Conservation (phyloP, 78 protist species). For the Polysphondylium violaceum region DNA sequence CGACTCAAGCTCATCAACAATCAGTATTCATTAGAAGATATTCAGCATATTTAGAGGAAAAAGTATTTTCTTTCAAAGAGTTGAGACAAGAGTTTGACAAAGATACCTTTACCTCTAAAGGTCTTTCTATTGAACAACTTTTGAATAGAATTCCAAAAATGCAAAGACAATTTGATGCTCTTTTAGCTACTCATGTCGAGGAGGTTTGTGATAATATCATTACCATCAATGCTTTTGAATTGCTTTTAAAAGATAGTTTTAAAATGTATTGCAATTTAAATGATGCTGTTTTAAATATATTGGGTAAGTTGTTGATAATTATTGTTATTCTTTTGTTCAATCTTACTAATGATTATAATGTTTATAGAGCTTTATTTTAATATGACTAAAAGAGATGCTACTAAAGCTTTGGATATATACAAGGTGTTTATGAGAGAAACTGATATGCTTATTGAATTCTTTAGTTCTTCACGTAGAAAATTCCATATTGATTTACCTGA, state of each 20-base stretch:
- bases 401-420: slow-evolving; percentile 76
- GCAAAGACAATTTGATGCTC: slow-evolving; percentile 81
- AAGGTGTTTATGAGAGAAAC: slow-evolving; percentile 81
- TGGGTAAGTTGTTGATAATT: slow-evolving; percentile 30
- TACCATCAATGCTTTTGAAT: slow-evolving; percentile 78
- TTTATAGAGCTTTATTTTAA: slow-evolving; percentile 68
- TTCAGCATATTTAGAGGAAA: slow-evolving; percentile 76
- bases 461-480: slow-evolving; percentile 73
- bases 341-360: no score
- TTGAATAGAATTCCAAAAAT: slow-evolving; percentile 68
- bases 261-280: slow-evolving; percentile 78
- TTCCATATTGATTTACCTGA: slow-evolving; percentile 77
- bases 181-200: slow-evolving; percentile 68
- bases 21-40: slow-evolving; percentile 77
- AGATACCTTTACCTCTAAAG: slow-evolving; percentile 66
- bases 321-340: background rate
- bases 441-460: slow-evolving; percentile 68
- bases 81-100: slow-evolving; percentile 60
- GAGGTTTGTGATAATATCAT: slow-evolving; percentile 82
- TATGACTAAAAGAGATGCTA: slow-evolving; percentile 83
- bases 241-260: slow-evolving; percentile 78
- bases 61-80: slow-evolving; percentile 64
- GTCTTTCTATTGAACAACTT: slow-evolving; percentile 66
- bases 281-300: slow-evolving; percentile 80
- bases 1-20: slow-evolving; percentile 83